Conservation (phyloP, 371 early-diverging fungal genomes). For the Mortierella sp. region DNA sequence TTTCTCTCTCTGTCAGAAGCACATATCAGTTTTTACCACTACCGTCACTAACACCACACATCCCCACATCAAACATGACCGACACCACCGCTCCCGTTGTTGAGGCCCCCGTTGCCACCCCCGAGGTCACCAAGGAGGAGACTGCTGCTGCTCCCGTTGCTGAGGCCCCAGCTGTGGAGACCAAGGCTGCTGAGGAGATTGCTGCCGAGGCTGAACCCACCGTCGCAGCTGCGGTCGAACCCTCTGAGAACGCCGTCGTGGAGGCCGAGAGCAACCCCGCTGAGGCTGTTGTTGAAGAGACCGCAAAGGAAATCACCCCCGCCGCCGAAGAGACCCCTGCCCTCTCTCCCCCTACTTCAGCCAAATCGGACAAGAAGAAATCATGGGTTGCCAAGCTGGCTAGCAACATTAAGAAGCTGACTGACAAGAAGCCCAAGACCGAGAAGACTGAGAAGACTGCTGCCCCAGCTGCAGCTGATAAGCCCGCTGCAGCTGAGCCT, state of each 20-base stretch:
- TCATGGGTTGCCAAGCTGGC: constrained; percentile 41
- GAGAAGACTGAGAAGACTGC: constrained; percentile 33
- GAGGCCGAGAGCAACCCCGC: constrained; percentile 11
- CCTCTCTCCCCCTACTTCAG: constrained; percentile 3
- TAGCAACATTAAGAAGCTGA: constrained; percentile 48
- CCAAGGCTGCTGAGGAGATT: constrained; percentile 4
- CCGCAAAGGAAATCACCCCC: constrained; percentile 31
- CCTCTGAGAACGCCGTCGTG: constrained; percentile 18
- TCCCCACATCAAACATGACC: constrained; percentile 14
- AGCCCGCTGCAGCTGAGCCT: constrained; percentile 14
- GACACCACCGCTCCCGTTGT: constrained; percentile 29
- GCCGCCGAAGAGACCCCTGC: constrained; percentile 27
- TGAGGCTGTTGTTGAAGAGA: constrained; percentile 36
- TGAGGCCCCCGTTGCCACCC: constrained; percentile 36
- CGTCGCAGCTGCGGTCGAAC: constrained; percentile 14
- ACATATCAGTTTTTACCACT: no score
- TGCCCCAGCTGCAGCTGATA: constrained; percentile 6
- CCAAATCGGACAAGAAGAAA: constrained; percentile 49
- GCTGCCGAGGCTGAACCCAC: constrained; percentile 23
- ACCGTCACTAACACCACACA: not conserved
- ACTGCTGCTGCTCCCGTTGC: constrained; percentile 8
- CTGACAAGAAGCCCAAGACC: constrained; percentile 46
- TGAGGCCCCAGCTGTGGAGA: constrained; percentile 2
- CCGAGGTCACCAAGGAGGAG: constrained; percentile 23
- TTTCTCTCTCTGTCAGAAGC: no score